phyloP scores from a whole-genome alignment of 202 grass and related monocot species.

The Zoysia matrella region DNA sequence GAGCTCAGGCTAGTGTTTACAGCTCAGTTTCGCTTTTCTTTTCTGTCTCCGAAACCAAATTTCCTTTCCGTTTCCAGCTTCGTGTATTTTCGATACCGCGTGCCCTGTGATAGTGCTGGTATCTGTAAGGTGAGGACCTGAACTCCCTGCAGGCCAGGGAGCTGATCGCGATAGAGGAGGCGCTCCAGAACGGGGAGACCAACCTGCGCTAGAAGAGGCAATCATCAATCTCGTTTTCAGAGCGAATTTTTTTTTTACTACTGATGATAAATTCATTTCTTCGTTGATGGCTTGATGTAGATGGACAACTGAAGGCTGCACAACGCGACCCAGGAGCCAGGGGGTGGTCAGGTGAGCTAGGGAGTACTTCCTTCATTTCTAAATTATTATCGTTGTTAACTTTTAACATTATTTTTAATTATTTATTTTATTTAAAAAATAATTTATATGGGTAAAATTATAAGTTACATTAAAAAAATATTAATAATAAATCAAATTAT shows the following conservation, averaged over 20 bases:
- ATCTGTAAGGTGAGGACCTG: conserved; percentile 92
- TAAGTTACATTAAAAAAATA: too few species aligned
- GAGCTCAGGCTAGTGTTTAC: conserved; percentile 73
- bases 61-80: neutral
- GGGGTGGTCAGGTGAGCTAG: too few species aligned
- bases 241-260: neutral
- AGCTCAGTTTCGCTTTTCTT: neutral
- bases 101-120: conserved; percentile 45
- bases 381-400: too few species aligned
- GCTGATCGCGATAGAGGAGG: conserved; percentile 85
- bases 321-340: too few species aligned
- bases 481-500: too few species aligned
- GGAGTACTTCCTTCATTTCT: too few species aligned
- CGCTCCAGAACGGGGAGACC: conserved; percentile 67
- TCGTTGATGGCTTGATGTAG: conserved; percentile 45
- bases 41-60: neutral
- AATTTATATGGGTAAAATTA: too few species aligned
- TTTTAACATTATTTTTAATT: too few species aligned
- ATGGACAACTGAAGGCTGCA: conserved; percentile 76
- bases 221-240: neutral
- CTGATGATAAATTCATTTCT: conserved; percentile 20
- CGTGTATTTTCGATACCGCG: neutral
- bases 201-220: conserved; percentile 64
- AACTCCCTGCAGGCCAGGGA: conserved; percentile 86
- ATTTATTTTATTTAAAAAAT: too few species aligned